Conservation (phyloP, 306 rosid species). For the Rubus idaeus region DNA sequence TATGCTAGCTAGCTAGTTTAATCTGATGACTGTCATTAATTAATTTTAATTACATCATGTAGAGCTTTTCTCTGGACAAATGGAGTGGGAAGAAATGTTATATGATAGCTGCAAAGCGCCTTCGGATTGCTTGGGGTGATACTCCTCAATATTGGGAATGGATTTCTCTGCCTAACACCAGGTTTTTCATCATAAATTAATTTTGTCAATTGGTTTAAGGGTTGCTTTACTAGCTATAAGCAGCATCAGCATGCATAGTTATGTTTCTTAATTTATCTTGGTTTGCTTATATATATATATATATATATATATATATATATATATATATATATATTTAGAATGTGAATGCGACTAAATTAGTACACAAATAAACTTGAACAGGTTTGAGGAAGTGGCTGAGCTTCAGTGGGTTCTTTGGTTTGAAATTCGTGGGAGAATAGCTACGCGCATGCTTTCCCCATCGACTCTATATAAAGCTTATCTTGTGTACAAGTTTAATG, state of each 20-base stretch:
- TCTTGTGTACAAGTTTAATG: slow-evolving; percentile 45
- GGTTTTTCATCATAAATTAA: slow-evolving; percentile 26
- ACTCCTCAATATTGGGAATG: slow-evolving; percentile 58
- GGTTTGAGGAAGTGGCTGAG: slow-evolving; percentile 56
- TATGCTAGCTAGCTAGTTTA: no score
- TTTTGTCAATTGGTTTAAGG: no score
- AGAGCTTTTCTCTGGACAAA: slow-evolving; percentile 65
- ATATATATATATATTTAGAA: no score
- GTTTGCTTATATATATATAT: no score
- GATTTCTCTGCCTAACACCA: slow-evolving; percentile 37
- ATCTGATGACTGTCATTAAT: no score
- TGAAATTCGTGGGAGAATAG: slow-evolving; percentile 56
- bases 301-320: no score
- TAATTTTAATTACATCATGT: neutral
- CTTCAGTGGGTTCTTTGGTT: slow-evolving; percentile 59
- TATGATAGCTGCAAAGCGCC: slow-evolving; percentile 55
- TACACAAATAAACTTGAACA: no score
- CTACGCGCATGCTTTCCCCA: slow-evolving; percentile 38
- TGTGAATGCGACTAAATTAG: no score
- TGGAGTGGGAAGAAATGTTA: slow-evolving; percentile 57
- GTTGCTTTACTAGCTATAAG: no score
- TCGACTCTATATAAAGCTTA: slow-evolving; percentile 51
- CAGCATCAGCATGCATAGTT: no score
- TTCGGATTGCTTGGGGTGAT: slow-evolving; percentile 53
- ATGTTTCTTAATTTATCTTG: no score